Percentiles rank a stretch among this genome's conserved stretches.
phyloP scores from a whole-genome alignment of 1,139 yeast species.

The Pichiaceae sp. region DNA sequence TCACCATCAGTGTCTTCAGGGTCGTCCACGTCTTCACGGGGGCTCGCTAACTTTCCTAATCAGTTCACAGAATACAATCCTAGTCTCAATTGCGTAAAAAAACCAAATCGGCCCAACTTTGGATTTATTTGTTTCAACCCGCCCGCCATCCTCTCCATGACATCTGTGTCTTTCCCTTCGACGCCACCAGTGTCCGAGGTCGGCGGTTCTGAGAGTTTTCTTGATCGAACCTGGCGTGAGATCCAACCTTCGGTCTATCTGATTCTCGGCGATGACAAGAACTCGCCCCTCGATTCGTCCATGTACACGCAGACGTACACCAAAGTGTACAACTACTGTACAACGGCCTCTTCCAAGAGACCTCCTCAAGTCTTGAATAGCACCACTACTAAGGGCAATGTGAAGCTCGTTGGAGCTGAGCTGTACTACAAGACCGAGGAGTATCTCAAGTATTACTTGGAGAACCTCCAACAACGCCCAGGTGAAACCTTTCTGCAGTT shows the following conservation, averaged over 20 bases:
- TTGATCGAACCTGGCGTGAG: constrained; percentile 67
- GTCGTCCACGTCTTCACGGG: constrained; percentile 56
- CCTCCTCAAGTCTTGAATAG: constrained; percentile 21
- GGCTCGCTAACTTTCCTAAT: background rate
- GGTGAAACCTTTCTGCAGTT: constrained; percentile 72
- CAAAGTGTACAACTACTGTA: constrained; percentile 91
- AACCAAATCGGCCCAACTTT: no score
- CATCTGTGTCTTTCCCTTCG: background rate
- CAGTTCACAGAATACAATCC: no score
- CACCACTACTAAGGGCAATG: constrained; percentile 23
- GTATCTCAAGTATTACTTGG: constrained; percentile 58
- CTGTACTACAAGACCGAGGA: constrained; percentile 64
- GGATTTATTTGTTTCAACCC: no score
- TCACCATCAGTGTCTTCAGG: constrained; percentile 73
- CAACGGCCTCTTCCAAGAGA: constrained; percentile 48
- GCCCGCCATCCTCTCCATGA: background rate
- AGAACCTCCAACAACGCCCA: constrained; percentile 35
- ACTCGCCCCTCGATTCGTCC: constrained; percentile 57
- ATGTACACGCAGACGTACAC: constrained; percentile 68
- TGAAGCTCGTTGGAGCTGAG: constrained; percentile 74
- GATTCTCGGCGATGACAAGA: constrained; percentile 60
- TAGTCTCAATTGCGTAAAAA: no score
- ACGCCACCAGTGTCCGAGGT: background rate
- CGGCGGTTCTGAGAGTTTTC: constrained; percentile 10
- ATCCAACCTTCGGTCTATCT: constrained; percentile 68